Percentiles rank a stretch among this genome's conserved stretches.
Conservation (phyloP, 2,329 filamentous ascomycete species). For the Epichloe uncinata region DNA sequence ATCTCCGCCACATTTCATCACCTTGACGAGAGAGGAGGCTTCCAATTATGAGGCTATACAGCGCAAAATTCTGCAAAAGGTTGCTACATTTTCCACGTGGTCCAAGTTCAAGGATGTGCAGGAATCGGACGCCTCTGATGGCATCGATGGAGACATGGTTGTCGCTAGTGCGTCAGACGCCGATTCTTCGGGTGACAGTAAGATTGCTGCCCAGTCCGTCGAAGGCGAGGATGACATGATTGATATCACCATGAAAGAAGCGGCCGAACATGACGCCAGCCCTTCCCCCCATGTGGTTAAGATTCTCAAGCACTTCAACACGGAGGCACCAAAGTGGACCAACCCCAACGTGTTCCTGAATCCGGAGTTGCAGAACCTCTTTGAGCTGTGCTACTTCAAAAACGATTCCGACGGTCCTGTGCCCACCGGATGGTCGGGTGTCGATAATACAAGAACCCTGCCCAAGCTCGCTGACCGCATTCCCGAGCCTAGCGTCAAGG, state of each 20-base stretch:
- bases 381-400: slow-evolving; percentile 58
- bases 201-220: slow-evolving; percentile 64
- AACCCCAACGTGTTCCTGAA: slow-evolving; percentile 45
- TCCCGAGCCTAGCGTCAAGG: slow-evolving; percentile 27
- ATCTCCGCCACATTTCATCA: slow-evolving; percentile 54
- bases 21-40: slow-evolving; percentile 60
- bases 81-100: slow-evolving; percentile 64
- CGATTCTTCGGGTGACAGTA: slow-evolving; percentile 54
- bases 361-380: slow-evolving; percentile 54
- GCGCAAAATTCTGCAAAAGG: slow-evolving; percentile 64
- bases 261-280: slow-evolving; percentile 11
- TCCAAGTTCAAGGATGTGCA: slow-evolving; percentile 43
- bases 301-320: slow-evolving; percentile 34
- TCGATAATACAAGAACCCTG: slow-evolving; percentile 46
- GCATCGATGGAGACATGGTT: slow-evolving; percentile 54
- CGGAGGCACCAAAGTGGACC: slow-evolving; percentile 38
- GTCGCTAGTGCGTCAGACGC: slow-evolving; percentile 50
- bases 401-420: slow-evolving; percentile 41
- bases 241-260: slow-evolving; percentile 73
- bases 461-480: slow-evolving; percentile 37
- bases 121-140: slow-evolving; percentile 33
- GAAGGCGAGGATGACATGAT: slow-evolving; percentile 85
- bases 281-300: slow-evolving; percentile 10
- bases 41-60: slow-evolving; percentile 55
- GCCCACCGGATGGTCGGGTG: slow-evolving; percentile 54